phyloP scores from a whole-genome alignment of 2,329 filamentous ascomycete species.

The Colletotrichum sp. region DNA sequence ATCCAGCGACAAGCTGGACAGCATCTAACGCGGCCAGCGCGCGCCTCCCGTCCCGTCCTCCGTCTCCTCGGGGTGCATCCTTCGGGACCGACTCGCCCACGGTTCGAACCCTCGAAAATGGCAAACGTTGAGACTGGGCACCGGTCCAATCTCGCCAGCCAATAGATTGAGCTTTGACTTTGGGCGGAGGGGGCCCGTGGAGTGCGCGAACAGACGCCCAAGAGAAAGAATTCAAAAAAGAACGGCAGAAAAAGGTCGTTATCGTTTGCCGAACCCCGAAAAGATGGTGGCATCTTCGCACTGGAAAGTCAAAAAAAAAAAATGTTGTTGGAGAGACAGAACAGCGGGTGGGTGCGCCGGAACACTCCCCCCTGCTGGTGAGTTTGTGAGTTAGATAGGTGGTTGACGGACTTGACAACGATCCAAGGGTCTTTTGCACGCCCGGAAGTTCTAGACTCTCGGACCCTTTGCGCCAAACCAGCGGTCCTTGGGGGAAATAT shows the following conservation, averaged over 20 bases:
- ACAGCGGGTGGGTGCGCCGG: background rate
- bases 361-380: background rate
- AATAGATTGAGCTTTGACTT: conserved; percentile 4
- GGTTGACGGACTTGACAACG: background rate
- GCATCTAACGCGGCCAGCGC: background rate
- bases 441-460: background rate
- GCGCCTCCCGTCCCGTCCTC: background rate
- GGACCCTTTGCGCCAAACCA: background rate
- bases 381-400: background rate
- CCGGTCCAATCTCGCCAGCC: background rate
- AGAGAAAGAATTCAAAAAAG: background rate
- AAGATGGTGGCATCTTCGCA: background rate
- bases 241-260: background rate
- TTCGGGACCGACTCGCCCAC: background rate
- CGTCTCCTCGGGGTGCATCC: background rate
- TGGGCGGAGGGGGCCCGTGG: background rate
- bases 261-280: background rate
- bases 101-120: background rate
- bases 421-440: background rate
- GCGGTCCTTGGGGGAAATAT: background rate
- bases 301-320: background rate
- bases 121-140: conserved; percentile 9
- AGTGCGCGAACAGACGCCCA: background rate
- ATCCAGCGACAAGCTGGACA: too few species aligned
- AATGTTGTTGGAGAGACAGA: background rate